phyloP scores from a whole-genome alignment of 768 basidiomycete genomes.

The Scleroderma bovista region DNA sequence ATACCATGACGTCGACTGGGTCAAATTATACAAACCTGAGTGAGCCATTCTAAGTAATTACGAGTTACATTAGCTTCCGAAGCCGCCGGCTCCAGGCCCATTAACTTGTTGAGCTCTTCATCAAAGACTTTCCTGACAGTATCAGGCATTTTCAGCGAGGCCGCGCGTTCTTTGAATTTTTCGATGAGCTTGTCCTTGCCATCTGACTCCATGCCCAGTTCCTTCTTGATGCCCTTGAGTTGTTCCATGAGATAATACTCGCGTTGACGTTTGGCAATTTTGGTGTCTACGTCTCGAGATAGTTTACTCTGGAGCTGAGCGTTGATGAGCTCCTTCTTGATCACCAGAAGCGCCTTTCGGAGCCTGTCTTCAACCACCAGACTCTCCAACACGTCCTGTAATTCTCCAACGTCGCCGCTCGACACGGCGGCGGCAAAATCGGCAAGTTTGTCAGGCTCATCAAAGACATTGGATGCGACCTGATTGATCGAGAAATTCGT shows the following conservation, averaged over 20 bases:
- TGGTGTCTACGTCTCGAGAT: slow-evolving; percentile 86
- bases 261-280: slow-evolving; percentile 89
- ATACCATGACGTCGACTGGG: not conserved
- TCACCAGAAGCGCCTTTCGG: slow-evolving; percentile 82
- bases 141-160: slow-evolving; percentile 81
- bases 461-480: slow-evolving; percentile 88
- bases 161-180: slow-evolving; percentile 85
- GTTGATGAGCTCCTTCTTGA: slow-evolving; percentile 98
- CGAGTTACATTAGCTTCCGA: slow-evolving; percentile 91
- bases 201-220: slow-evolving; percentile 91
- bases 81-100: slow-evolving; percentile 84
- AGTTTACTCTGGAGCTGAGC: slow-evolving; percentile 93
- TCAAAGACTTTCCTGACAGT: slow-evolving; percentile 91
- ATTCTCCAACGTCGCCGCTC: slow-evolving; percentile 84
- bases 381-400: slow-evolving; percentile 91
- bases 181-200: slow-evolving; percentile 93
- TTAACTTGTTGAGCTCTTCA: slow-evolving; percentile 88
- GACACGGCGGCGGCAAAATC: slow-evolving; percentile 97
- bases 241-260: slow-evolving; percentile 98
- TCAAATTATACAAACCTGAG: slow-evolving; percentile 49
- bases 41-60: slow-evolving; percentile 92
- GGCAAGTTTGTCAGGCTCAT: slow-evolving; percentile 94
- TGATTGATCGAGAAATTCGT: slow-evolving; percentile 95
- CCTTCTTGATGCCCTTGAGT: slow-evolving; percentile 93
- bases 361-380: slow-evolving; percentile 83